Evolutionary conservation across 192 early-diverging fungal species (phyloP), one percentile per base, ranked within the genome.

Genomic region (Backusella tuberculispora): DNA sequence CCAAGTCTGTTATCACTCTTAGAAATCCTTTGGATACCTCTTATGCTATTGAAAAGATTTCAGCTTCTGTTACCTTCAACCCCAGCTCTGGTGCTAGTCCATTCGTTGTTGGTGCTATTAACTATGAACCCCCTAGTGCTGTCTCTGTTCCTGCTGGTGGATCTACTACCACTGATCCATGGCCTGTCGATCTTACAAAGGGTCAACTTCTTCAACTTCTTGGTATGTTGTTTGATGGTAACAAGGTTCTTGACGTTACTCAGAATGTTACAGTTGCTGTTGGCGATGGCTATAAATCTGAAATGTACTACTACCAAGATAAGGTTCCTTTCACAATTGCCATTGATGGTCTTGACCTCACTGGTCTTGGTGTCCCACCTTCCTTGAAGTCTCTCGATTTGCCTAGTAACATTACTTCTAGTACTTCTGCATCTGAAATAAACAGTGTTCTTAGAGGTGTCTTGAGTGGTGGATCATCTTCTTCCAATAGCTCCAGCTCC

Each of bases 221-320:
- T n/a, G 73, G 42, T 24, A 14, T 79, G 21, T 15, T 79, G n/a
- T 1, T 46, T 19, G 47, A 48, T 44, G 6, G 40, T 6, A 43
- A 75, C 26, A 63, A 69, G 24, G 44, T 47, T 21, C 56, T 76
- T 19, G 63, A 75, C 42, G 29, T 80, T 26, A 44, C 14, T 5
- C 78, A 80, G 48, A 75, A 66, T 66, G 64, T 69, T 7, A 69
- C 74, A 24, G 56, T 60, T 13, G 26, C 68, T 46, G 63, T 80
- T 50, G 74, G 74, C 40, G 46, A 60, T 72, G 71, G 74, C 7
- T 80, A 67, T 44, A 24, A 56, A 14, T 41, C 70, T 38, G 48
- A 67, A 6, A 40, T 80, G 19, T 72, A 71, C 34, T 80, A 80
- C 24, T 44, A 17, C 43, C 78, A 80, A 73, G 48, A 67, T 29